Percentiles rank a stretch among this genome's conserved stretches.
These are phyloP conservation scores for Parmales sp. DNA, from an alignment of 108 stramenopile genomes.

Conservation along the genomic window DNA sequence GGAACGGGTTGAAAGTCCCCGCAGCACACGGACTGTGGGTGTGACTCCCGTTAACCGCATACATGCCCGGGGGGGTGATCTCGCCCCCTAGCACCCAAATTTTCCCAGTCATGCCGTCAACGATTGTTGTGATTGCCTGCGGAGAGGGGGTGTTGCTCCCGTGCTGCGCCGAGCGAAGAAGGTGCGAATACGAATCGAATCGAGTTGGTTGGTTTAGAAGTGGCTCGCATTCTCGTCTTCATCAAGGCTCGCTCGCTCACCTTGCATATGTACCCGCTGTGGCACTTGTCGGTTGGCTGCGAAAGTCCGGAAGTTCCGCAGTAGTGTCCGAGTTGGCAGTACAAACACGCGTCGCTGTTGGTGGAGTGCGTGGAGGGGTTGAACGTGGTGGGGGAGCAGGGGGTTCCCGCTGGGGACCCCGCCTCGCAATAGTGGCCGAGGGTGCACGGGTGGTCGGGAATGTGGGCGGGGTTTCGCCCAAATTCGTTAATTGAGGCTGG, in stretches of 20 bases:
- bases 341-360: conserved; percentile 14
- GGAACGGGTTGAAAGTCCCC: conserved; percentile 14
- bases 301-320: conserved; percentile 30
- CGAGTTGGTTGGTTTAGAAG: too few relatives aligned
- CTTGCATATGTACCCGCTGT: conserved; percentile 28
- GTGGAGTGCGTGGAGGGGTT: background rate
- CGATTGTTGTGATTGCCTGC: background rate
- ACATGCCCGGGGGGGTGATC: background rate
- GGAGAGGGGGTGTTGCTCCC: conserved; percentile 11
- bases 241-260: too few relatives aligned
- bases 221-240: too few relatives aligned
- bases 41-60: background rate
- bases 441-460: conserved; percentile 13
- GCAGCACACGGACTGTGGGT: background rate
- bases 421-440: conserved; percentile 33
- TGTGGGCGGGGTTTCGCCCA: conserved; percentile 17
- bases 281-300: conserved; percentile 23
- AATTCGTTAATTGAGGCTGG: background rate
- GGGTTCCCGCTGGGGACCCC: background rate
- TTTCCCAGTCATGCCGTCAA: background rate
- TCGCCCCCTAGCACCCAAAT: background rate
- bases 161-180: too few relatives aligned
- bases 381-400: conserved; percentile 34
- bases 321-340: conserved; percentile 35
- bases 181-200: too few relatives aligned